phyloP scores from a whole-genome alignment of 106 monocot species.

The Agapanthus africanus region DNA sequence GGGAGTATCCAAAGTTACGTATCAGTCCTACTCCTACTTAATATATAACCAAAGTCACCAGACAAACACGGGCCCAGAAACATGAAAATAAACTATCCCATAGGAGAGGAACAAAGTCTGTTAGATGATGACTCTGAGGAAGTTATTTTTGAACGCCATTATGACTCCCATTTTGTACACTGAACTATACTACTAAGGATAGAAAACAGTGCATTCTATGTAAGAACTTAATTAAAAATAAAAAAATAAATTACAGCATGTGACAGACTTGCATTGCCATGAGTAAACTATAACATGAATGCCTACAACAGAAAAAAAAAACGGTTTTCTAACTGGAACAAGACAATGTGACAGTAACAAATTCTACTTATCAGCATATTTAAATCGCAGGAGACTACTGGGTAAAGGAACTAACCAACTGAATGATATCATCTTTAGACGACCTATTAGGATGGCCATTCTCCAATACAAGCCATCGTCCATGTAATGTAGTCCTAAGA shows the following conservation, averaged over 20 bases:
- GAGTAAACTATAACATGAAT: not conserved
- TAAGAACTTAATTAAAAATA: not conserved
- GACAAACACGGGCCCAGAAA: too few relatives aligned
- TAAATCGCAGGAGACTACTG: not conserved
- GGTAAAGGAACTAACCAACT: constrained; percentile 51
- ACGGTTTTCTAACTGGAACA: not conserved
- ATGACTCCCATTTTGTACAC: too few relatives aligned
- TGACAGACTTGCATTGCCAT: not conserved
- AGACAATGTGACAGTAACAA: not conserved
- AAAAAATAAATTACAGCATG: not conserved
- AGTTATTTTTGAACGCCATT: too few relatives aligned
- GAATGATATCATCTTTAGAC: constrained; percentile 34
- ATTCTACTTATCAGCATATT: not conserved
- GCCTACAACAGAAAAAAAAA: not conserved
- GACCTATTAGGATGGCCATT: constrained; percentile 45
- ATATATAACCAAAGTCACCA: too few relatives aligned
- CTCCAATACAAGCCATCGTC: constrained; percentile 63
- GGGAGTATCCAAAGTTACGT: not conserved
- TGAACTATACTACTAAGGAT: too few relatives aligned
- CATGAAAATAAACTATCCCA: too few relatives aligned
- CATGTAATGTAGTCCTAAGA: constrained; percentile 60
- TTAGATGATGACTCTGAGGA: too few relatives aligned
- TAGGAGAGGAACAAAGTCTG: too few relatives aligned
- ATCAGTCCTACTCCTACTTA: too few relatives aligned
- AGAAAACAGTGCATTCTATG: too few relatives aligned